Base-by-base conservation (phyloP, 2,329 filamentous ascomycete species). In the Cryphonectria japonica region DNA sequence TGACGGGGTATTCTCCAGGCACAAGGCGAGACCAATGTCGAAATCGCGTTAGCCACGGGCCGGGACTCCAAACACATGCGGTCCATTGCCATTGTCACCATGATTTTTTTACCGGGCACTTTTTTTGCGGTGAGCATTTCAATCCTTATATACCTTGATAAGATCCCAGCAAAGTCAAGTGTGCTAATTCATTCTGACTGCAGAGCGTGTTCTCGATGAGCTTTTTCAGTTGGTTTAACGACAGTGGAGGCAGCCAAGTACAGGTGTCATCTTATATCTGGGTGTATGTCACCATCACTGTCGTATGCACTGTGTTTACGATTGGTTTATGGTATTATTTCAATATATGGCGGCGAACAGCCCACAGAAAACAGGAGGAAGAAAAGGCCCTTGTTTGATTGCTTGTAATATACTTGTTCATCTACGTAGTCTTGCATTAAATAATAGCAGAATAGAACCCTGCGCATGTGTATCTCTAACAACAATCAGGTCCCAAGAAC, bases 51-150 rank as follows among this genome's bases (percentile, higher is more conserved):
- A 2, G 76, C 74, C 5, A 78, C 76, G 1, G 74, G 74, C 1
- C 73, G 74, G 41, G 78, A 80, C 64, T 79, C 78, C 0, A 73
- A 72, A 16, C 73, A 77, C 9, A 78, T 80, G 78, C 71, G 76
- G 5, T 76, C 76, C 0, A 79, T 80, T 14, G 75, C 78, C 0
- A 41, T 79, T 0, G 71, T 80, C 8, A 78, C 78, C 0, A 79
- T 80, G 78, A 60, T 80, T 0, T 80, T 79, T 60, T 72, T 80
- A 0, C 78, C 78, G 0, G 77, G 77, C 0, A 80, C 78, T 3
- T 78, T 79, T 62, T 72, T 78, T 7, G 76, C 78, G 13, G 78
- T 78, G 73, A 64, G 75, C 67, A 63, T 41, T 9, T 22, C 4
- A 16, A 29, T 54, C 14, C 61, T 13, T 16, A 22, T 52, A 52